Evolutionary conservation across 2,329 filamentous ascomycete species (phyloP).

Genomic region (Rutstroemia sp.): DNA sequence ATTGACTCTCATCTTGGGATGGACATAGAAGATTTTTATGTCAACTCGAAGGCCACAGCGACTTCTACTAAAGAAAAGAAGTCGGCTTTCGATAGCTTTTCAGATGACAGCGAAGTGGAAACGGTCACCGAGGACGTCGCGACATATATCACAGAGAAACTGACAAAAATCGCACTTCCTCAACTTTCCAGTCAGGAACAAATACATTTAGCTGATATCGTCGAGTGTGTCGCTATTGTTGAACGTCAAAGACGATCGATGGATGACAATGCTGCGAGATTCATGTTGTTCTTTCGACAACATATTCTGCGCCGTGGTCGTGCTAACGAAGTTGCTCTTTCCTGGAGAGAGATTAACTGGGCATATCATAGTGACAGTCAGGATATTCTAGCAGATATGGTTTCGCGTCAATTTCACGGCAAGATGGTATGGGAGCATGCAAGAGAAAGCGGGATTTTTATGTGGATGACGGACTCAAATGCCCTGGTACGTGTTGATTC

Average conservation of each 20-base stretch:
- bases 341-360: constrained; percentile 76
- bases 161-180: constrained; percentile 68
- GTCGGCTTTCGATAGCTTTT: constrained; percentile 41
- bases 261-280: constrained; percentile 82
- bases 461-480: constrained; percentile 78
- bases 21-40: constrained; percentile 52
- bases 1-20: constrained; percentile 72
- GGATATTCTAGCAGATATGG: constrained; percentile 80
- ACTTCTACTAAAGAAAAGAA: constrained; percentile 17
- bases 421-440: constrained; percentile 80
- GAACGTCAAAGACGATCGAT: constrained; percentile 83
- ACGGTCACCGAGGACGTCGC: constrained; percentile 67
- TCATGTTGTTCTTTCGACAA: constrained; percentile 81
- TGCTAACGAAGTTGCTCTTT: constrained; percentile 58
- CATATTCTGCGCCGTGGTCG: constrained; percentile 64
- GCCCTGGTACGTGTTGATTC: constrained; percentile 57
- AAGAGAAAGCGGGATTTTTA: constrained; percentile 80
- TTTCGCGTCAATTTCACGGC: constrained; percentile 70
- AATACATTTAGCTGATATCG: constrained; percentile 74
- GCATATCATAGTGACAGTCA: constrained; percentile 80
- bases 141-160: constrained; percentile 61
- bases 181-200: constrained; percentile 81
- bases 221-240: constrained; percentile 77
- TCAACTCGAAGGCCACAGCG: constrained; percentile 19
- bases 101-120: constrained; percentile 49